phyloP scores from a whole-genome alignment of 345 rosid genomes.

The Raphanus raphanistrum region DNA sequence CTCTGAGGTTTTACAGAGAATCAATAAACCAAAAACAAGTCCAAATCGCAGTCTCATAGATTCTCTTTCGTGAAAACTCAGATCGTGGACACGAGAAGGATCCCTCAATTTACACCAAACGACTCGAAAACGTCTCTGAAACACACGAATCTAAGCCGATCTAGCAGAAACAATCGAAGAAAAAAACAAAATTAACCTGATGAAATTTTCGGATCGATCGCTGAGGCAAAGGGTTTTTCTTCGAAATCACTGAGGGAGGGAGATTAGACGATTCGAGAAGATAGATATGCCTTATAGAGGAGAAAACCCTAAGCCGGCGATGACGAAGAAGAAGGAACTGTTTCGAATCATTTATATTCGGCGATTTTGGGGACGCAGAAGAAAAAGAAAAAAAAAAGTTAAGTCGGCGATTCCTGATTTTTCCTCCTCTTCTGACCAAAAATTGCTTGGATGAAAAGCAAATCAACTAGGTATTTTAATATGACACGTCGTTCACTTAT shows the following conservation, averaged over 20 bases:
- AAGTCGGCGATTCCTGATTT: conserved; percentile 38
- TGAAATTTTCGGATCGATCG: conserved; percentile 37
- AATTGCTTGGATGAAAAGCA: conserved; percentile 44
- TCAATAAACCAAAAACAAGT: conserved; percentile 8
- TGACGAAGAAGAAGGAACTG: conserved; percentile 27
- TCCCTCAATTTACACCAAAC: conserved; percentile 4
- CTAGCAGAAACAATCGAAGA: conserved; percentile 16
- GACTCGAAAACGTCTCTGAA: neutral
- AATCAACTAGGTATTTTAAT: conserved; percentile 18
- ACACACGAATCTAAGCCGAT: conserved; percentile 39
- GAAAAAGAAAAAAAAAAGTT: neutral
- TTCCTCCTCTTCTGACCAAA: conserved; percentile 26
- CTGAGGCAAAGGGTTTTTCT: conserved; percentile 38
- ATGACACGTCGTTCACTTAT: neutral
- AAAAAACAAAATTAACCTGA: conserved; percentile 2
- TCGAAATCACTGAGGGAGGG: neutral
- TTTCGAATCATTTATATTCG: conserved; percentile 28
- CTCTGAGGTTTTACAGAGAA: neutral
- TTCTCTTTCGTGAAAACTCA: conserved; percentile 2
- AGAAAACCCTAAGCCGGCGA: conserved; percentile 47
- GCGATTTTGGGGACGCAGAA: conserved; percentile 15
- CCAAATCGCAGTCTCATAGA: conserved; percentile 4
- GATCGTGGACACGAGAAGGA: conserved; percentile 17
- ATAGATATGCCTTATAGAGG: conserved; percentile 29
- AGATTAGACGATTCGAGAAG: neutral